Percentiles rank a stretch among this genome's conserved stretches.
Conservation (phyloP, 257 asterid species). For the Nicotiana paniculata region DNA sequence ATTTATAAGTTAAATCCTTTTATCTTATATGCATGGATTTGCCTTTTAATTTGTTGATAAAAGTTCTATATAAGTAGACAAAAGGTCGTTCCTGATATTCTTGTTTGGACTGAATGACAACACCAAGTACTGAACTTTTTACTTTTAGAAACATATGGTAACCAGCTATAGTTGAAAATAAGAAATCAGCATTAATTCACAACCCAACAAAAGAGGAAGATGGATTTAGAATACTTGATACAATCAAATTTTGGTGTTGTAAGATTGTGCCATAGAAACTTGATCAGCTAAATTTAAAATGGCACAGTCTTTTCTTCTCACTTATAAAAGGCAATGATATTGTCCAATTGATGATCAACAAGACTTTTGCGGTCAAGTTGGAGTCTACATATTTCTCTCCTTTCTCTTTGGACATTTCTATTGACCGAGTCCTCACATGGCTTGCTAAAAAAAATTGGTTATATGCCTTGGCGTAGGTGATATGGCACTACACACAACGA, state of each 20-base stretch:
- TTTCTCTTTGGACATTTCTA: conserved; percentile 1
- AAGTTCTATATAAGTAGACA: background rate
- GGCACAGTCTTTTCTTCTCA: background rate
- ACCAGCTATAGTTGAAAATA: background rate
- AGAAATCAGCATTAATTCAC: background rate
- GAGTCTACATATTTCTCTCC: background rate
- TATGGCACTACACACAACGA: background rate
- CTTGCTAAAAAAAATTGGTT: background rate
- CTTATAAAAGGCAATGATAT: background rate
- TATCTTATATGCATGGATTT: background rate
- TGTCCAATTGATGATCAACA: background rate
- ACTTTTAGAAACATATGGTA: background rate
- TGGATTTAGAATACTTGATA: background rate
- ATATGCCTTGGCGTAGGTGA: background rate
- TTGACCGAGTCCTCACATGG: background rate
- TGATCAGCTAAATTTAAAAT: no score
- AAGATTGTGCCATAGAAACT: no score
- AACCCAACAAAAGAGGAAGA: background rate
- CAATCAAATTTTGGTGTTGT: no score
- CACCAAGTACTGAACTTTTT: background rate
- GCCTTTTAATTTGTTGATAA: background rate
- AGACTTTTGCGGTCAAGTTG: background rate
- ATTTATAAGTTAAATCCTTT: background rate
- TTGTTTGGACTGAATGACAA: background rate
- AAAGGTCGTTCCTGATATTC: background rate